These are phyloP conservation scores for Thuja plicata DNA, from an alignment of 83 land plant species.

Conservation along the genomic window DNA sequence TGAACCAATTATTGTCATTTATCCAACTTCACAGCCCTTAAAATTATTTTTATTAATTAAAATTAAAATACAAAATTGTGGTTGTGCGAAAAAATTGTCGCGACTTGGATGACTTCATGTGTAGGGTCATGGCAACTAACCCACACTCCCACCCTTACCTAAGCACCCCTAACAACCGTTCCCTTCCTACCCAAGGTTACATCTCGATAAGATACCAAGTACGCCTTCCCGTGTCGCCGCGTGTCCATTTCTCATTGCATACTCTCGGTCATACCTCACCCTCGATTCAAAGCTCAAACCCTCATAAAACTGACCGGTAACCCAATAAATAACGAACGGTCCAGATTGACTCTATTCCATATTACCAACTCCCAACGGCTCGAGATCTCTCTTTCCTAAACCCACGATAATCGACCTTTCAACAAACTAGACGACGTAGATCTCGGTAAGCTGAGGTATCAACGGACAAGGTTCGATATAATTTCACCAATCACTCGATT, in stretches of 20 bases:
- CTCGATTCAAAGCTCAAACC: not conserved
- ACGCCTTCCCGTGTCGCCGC: not conserved
- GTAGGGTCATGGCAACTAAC: not conserved
- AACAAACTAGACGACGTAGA: not conserved
- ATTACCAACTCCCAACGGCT: not conserved
- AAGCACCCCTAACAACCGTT: slow-evolving; percentile 10
- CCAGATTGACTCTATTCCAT: not conserved
- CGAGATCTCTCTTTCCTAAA: not conserved
- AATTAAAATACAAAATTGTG: not conserved
- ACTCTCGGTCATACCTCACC: not conserved
- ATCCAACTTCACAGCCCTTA: no score
- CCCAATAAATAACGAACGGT: not conserved
- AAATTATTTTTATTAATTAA: no score
- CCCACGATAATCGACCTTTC: not conserved
- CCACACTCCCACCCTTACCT: not conserved
- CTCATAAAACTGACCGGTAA: not conserved
- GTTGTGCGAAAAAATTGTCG: not conserved
- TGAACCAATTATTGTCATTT: no score
- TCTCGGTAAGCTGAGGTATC: not conserved
- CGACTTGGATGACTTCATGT: not conserved
- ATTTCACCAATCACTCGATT: no score
- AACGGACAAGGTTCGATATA: not conserved
- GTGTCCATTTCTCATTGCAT: not conserved
- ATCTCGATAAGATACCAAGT: slow-evolving; percentile 6
- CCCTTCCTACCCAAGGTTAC: slow-evolving; percentile 18